Evolutionary conservation across 768 basidiomycete species (phyloP), one percentile per base, ranked within the genome.

Genomic region (Gymnopilus junonius): DNA sequence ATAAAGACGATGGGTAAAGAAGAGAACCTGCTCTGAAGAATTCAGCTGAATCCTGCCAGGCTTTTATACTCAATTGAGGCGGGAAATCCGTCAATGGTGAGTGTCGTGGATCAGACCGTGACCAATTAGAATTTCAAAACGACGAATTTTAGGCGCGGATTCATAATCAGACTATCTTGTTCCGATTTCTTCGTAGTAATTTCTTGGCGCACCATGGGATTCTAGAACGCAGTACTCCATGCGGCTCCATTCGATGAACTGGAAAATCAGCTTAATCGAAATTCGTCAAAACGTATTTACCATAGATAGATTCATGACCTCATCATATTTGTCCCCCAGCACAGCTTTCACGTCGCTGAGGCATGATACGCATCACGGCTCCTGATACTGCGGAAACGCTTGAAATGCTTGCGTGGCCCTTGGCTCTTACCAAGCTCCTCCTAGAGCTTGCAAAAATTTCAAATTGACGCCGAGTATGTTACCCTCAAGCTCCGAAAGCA

Each of bases 11-110:
- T 21, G 20, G 6, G 23, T 20, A 20, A 17, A 35, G 58, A 34
- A 59, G 58, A 59, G 58, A 39, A 59, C 58, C 58, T 59, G 58
- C 48, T 59, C 58, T 59, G 58, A 37, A 21, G 58, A 45, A 45
- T n/a, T 23, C 12, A n/a, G 29, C 12, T 42, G 32, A 32, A 11
- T 35, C 15, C 29, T 10, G 45, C 7, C 20, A 10, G 58, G 34
- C 43, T 46, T 59, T 59, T 59, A 59, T 59, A 59, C 17, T 27
- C 34, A 45, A 25, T 27, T 12, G 4, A 45, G 43, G 25, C 43
- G 11, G 43, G 3, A 45, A 45, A 25, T 27, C 37, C 43, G 10
- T 45, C 43, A 23, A 25, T 14, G 10, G 10, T 39, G 5, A 8
- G 2, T 45, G 43, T 23, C 20, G 20, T 1, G 37, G 5, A 12